A percentile compares a stretch with the other conserved stretches of the same genome.
Conservation (phyloP, 202 grass and related monocot species). For the Eragrostis tef region DNA sequence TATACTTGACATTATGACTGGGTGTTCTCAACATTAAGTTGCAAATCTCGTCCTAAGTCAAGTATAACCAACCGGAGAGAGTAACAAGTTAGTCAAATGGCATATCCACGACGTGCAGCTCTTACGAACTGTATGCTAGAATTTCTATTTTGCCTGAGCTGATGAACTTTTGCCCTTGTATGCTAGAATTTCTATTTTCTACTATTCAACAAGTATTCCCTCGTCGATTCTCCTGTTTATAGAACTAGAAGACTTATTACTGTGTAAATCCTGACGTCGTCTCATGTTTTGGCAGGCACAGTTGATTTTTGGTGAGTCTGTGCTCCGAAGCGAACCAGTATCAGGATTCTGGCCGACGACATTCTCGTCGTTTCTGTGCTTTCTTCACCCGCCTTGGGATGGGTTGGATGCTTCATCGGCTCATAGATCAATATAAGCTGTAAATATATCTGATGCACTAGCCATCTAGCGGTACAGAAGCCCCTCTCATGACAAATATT, state of each 20-base stretch:
- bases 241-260: neutral
- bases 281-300: slow-evolving; percentile 40
- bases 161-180: neutral
- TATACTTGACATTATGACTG: neutral
- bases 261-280: neutral
- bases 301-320: neutral
- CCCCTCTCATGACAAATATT: too few species aligned
- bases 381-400: neutral
- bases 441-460: too few species aligned
- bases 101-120: too few species aligned
- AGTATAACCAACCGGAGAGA: neutral
- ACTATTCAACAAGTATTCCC: neutral
- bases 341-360: neutral
- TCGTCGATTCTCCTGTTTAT: neutral
- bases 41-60: neutral
- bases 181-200: neutral
- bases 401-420: too few species aligned
- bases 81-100: neutral
- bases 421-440: too few species aligned
- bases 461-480: too few species aligned
- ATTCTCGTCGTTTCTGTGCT: neutral
- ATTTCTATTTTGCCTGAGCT: neutral
- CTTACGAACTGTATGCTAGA: too few species aligned
- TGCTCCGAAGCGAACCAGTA: neutral
- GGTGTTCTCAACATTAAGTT: neutral